Base-by-base conservation (phyloP, 805 yeast genomes). In the Wickerhamiella slavikovae region DNA sequence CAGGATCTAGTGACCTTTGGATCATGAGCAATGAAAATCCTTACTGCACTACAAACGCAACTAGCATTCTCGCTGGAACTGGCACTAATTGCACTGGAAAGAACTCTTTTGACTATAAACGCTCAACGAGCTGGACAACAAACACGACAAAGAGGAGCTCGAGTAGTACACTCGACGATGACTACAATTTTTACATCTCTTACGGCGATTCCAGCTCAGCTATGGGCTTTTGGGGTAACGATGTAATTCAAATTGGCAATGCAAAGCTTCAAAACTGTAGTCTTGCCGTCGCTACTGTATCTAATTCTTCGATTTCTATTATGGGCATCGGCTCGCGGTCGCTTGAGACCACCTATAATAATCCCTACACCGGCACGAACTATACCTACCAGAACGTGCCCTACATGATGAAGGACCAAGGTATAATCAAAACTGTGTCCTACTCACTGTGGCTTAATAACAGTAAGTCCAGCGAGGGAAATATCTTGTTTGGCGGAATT, bases 1-100 rank as follows among this genome's bases (percentile, higher is more conserved):
- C 85, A 3, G 91, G 89, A 3, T 73, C 83, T 0, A 61, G 76
- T 2, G 89, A 76, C 44, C 46, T 74, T 29, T 74, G 80, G 79
- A 66, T 73, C 26, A 57, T 64, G 41, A 51, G 55, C 17, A 37
- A 58, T 2, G 41, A 51, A 24, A 68, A 67, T 40, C 62, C 71
- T 3, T 61, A 55, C 37, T 53, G 51, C 36, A 38, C 43, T 13
- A 17, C 7, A 16, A 12, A 20, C 14, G 13, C 12, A 29, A 5
- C 6, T 4, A 14, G 10, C 17, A 24, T 24, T n/a, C 5, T 9
- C 8, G 4, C 5, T 5, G 26, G 26, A 9, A n/a, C 5, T 16
- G 26, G 17, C 8, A 17, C 22, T 11, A 15, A 28, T 15, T 28
- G 30, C 20, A 17, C 17, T 15, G 14, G 14, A 5, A 10, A 12